A percentile compares a stretch with the other conserved stretches of the same genome.
Conservation (phyloP, 2,329 filamentous ascomycete species). For the Ophiostoma triangulosporum region DNA sequence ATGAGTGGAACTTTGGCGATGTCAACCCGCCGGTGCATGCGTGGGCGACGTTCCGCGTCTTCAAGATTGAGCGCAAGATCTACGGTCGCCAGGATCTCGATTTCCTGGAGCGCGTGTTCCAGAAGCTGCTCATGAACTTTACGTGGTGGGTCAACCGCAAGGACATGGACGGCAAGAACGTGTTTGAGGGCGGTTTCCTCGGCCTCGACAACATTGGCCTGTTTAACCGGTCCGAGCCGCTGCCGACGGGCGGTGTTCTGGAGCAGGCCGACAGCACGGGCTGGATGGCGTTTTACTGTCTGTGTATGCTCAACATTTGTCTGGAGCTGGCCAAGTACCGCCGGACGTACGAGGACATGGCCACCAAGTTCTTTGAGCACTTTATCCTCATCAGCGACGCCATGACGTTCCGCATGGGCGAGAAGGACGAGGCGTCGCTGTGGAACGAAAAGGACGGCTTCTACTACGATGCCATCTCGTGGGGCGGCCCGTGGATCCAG, state of each 20-base stretch:
- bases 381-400: constrained; percentile 97
- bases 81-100: constrained; percentile 91
- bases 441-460: constrained; percentile 97
- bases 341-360: constrained; percentile 90
- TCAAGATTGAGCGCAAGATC: constrained; percentile 97
- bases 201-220: constrained; percentile 94
- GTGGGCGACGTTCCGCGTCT: constrained; percentile 88
- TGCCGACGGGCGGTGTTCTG: constrained; percentile 83
- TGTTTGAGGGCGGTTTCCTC: constrained; percentile 92
- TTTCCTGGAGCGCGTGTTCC: constrained; percentile 91
- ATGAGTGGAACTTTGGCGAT: constrained; percentile 96
- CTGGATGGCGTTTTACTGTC: constrained; percentile 97
- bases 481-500: constrained; percentile 85
- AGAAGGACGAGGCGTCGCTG: constrained; percentile 63
- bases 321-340: constrained; percentile 91
- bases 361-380: constrained; percentile 97
- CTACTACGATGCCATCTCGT: constrained; percentile 97
- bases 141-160: constrained; percentile 99
- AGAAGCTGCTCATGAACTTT: constrained; percentile 90
- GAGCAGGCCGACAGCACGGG: constrained; percentile 96
- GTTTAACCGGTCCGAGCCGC: constrained; percentile 90
- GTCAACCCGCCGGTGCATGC: constrained; percentile 95
- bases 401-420: constrained; percentile 70
- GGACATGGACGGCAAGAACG: constrained; percentile 86
- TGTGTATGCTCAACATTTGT: constrained; percentile 94